A percentile compares a stretch with the other conserved stretches of the same genome.
Conservation (phyloP, 352 stramenopile genomes). For the Globisporangium yorkense region DNA sequence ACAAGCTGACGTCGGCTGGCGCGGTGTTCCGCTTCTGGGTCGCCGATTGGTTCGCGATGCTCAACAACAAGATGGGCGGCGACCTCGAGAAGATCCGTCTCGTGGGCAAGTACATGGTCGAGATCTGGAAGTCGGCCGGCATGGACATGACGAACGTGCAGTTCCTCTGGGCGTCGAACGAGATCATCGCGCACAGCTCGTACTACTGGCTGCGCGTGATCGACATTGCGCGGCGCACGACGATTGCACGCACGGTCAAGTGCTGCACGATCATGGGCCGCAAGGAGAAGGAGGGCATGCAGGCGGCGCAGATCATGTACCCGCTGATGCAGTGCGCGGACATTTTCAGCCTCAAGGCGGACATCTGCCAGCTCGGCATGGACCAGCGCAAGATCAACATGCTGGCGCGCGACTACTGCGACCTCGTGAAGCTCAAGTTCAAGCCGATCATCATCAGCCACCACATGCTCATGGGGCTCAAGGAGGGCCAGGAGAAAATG, state of each 20-base stretch:
- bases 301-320: slow-evolving; percentile 95
- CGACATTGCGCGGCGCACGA: slow-evolving; percentile 91
- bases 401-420: slow-evolving; percentile 98
- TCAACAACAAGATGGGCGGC: slow-evolving; percentile 99
- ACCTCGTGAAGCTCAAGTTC: slow-evolving; percentile 91
- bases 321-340: slow-evolving; percentile 99
- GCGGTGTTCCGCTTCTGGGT: slow-evolving; percentile 99
- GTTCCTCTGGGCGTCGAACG: slow-evolving; percentile 98
- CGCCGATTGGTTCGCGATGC: slow-evolving; percentile 99
- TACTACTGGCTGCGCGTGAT: slow-evolving; percentile 94
- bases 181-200: slow-evolving; percentile 88
- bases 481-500: slow-evolving; percentile 99
- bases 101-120: slow-evolving; percentile 96
- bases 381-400: slow-evolving; percentile 99
- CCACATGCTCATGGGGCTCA: slow-evolving; percentile 99
- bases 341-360: slow-evolving; percentile 98
- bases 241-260: slow-evolving; percentile 93
- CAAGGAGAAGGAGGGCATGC: slow-evolving; percentile 87
- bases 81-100: slow-evolving; percentile 96
- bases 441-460: slow-evolving; percentile 97
- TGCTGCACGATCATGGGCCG: slow-evolving; percentile 99
- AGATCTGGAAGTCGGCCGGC: slow-evolving; percentile 99
- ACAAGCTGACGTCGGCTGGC: slow-evolving; percentile 88
- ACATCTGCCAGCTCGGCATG: slow-evolving; percentile 99
- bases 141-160: slow-evolving; percentile 99